Evolutionary conservation across 257 asterid species (phyloP), one percentile per base, ranked within the genome.

Genomic region (Solanum etuberosum): DNA sequence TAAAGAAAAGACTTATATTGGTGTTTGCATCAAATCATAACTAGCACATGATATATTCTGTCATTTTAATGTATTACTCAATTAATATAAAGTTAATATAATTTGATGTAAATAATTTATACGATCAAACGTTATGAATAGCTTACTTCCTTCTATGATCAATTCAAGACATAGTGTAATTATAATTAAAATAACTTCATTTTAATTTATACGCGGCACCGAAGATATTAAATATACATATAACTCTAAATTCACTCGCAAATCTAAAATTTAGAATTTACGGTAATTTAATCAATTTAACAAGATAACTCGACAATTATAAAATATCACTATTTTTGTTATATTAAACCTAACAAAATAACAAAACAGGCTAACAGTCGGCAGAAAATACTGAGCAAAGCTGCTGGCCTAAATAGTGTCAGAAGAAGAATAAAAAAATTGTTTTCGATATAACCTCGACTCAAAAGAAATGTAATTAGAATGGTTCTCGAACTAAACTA

Each of bases 371-470:
- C n/a, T n/a, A n/a, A n/a, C n/a, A n/a, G n/a, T n/a, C n/a, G n/a
- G n/a, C n/a, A n/a, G n/a, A n/a, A n/a, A n/a, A n/a, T n/a, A n/a
- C n/a, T n/a, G n/a, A n/a, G n/a, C n/a, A n/a, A n/a, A n/a, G n/a
- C n/a, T n/a, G n/a, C n/a, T n/a, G n/a, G n/a, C n/a, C n/a, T n/a
- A 20, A 54, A 7, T 54, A 11, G 25, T 1, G 11, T 20, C 11
- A 9, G 4, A 54, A 8, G 0, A 54, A 20, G n/a, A 25, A 54
- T 54, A 54, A 54, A 51, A 51, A 7, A 54, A 20, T 27, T 67
- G 0, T 15, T 14, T 67, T 27, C 3, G 0, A 20, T 2, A 29
- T 31, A 1, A 3, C 4, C 0, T 29, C 11, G 0, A 3, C 0
- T 67, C 4, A 6, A 27, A 11, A 10, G 0, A 27, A 65, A 27